Evolutionary conservation across 352 stramenopile species (phyloP).

Genomic region (Globisporangium uncinulatum): DNA sequence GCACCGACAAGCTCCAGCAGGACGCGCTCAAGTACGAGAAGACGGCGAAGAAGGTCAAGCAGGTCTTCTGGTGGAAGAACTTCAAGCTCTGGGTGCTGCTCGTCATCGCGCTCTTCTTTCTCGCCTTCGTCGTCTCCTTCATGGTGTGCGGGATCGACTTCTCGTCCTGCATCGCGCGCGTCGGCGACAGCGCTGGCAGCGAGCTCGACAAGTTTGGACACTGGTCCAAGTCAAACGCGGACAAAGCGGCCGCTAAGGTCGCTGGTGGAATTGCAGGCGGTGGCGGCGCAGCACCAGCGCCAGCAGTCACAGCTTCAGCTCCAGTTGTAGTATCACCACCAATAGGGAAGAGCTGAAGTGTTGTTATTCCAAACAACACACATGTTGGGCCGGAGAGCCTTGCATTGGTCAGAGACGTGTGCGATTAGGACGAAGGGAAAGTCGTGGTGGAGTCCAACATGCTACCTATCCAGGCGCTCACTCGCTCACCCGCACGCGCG

Average conservation of each 20-base stretch:
- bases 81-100: conserved; percentile 73
- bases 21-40: conserved; percentile 97
- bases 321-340: background rate
- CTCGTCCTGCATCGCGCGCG: conserved; percentile 44
- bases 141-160: conserved; percentile 75
- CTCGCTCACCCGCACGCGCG: background rate
- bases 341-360: background rate
- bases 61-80: conserved; percentile 87
- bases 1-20: conserved; percentile 92
- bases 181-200: conserved; percentile 27
- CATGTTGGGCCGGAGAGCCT: background rate
- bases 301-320: background rate
- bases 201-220: conserved; percentile 17
- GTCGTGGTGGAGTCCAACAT: background rate
- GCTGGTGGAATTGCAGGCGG: conserved; percentile 1
- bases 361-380: background rate
- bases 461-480: too few species aligned
- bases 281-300: background rate
- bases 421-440: background rate
- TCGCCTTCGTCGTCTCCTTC: conserved; percentile 61
- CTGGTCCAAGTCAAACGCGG: conserved; percentile 8
- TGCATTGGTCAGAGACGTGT: background rate
- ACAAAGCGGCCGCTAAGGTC: conserved; percentile 6
- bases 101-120: conserved; percentile 38
- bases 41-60: conserved; percentile 89